These are phyloP conservation scores for Monilinia fructigena DNA, from an alignment of 2,329 filamentous ascomycete genomes.

Conservation along the genomic window DNA sequence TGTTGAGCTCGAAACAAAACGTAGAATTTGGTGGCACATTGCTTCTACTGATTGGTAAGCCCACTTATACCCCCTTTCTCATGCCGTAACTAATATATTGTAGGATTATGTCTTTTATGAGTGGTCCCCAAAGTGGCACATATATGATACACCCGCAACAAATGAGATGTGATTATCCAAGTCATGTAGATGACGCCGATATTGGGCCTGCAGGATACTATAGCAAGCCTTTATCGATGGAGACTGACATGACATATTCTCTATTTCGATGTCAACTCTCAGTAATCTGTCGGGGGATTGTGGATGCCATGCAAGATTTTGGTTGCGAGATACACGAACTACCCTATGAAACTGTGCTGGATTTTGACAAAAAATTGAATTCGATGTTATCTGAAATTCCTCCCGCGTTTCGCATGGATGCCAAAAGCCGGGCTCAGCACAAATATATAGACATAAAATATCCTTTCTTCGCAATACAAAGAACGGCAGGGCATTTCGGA, in stretches of 20 bases:
- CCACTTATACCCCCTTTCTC: background rate
- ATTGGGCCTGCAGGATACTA: conserved; percentile 34
- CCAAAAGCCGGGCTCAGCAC: conserved; percentile 23
- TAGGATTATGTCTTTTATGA: conserved; percentile 41
- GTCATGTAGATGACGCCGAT: conserved; percentile 42
- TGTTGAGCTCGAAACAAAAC: conserved; percentile 40
- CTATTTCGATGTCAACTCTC: too few relatives aligned
- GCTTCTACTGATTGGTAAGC: conserved; percentile 42
- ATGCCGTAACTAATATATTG: conserved; percentile 22
- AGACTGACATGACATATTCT: too few relatives aligned
- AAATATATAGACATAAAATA: conserved; percentile 13
- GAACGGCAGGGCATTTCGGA: conserved; percentile 42
- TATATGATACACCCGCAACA: conserved; percentile 43
- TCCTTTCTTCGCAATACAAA: conserved; percentile 3
- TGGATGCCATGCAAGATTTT: conserved; percentile 29
- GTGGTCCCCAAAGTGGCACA: conserved; percentile 41
- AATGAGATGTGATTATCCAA: conserved; percentile 43
- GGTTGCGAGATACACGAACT: conserved; percentile 29
- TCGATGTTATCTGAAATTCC: conserved; percentile 39
- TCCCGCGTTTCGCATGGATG: conserved; percentile 38
- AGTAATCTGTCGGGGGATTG: too few relatives aligned
- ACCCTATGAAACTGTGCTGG: conserved; percentile 39
- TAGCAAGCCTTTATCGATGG: background rate
- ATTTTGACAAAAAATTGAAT: conserved; percentile 41
- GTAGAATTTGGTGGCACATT: conserved; percentile 46